phyloP scores from a whole-genome alignment of 257 asterid species.

The Gardenia jasminoides region DNA sequence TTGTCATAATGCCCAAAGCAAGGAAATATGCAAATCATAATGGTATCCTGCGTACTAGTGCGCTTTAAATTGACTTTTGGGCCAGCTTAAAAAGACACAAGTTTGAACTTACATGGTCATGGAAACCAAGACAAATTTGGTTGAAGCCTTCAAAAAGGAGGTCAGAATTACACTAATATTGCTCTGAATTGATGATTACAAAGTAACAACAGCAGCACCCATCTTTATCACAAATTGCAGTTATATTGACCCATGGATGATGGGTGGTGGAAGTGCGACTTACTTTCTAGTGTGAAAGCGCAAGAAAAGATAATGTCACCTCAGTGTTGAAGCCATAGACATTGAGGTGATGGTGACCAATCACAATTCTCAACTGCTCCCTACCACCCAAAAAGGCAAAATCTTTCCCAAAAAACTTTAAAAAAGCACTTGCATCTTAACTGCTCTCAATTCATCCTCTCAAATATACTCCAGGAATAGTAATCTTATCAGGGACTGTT shows the following conservation, averaged over 20 bases:
- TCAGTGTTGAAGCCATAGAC: neutral
- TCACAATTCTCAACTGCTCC: neutral
- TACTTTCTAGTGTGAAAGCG: neutral
- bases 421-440: neutral
- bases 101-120: neutral
- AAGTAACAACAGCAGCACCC: neutral
- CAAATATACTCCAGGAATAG: neutral
- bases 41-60: neutral
- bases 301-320: neutral
- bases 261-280: too few relatives aligned
- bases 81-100: neutral
- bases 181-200: neutral
- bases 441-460: neutral
- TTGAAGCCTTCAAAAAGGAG: neutral
- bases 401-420: neutral
- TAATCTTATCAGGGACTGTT: neutral
- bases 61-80: neutral
- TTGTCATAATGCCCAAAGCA: neutral
- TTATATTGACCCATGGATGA: neutral
- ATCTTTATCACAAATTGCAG: neutral
- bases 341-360: neutral
- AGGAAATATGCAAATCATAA: neutral
- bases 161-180: neutral
- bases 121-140: neutral
- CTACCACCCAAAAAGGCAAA: neutral